Evolutionary conservation across 2,329 filamentous ascomycete species (phyloP).

Genomic region (Fusarium sp.): DNA sequence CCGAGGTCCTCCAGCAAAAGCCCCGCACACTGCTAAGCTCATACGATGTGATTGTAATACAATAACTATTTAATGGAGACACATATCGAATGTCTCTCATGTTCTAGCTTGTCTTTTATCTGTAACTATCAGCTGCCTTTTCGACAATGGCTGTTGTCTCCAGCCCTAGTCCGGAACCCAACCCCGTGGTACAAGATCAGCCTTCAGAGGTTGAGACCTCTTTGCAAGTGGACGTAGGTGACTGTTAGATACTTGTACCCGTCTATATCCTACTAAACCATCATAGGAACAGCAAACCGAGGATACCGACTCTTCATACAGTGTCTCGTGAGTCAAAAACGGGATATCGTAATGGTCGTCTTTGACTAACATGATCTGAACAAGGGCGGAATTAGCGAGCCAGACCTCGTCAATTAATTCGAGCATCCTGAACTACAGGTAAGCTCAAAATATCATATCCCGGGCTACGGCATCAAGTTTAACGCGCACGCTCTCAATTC

Average conservation of each 20-base stretch:
- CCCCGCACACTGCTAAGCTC: neutral
- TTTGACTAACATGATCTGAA: neutral
- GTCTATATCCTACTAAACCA: neutral
- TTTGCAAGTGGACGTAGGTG: neutral
- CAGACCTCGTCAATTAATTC: constrained; percentile 2
- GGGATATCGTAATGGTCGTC: neutral
- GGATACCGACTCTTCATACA: neutral
- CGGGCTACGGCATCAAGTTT: neutral
- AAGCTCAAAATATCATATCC: neutral
- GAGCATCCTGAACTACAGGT: constrained; percentile 1
- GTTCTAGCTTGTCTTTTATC: neutral
- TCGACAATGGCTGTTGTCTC: neutral
- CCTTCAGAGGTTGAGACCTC: neutral
- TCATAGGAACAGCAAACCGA: neutral
- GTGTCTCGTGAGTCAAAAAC: neutral
- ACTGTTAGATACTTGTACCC: neutral
- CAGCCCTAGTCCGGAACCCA: neutral
- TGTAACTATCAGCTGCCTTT: neutral
- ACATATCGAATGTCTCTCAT: neutral
- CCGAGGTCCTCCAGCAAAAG: neutral
- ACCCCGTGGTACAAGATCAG: neutral
- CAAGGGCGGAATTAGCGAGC: neutral
- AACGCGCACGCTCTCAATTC: neutral
- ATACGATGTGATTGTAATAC: neutral
- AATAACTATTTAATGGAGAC: too few species aligned